Evolutionary conservation across 176 grass and related monocot genomes (phyloP).

Genomic region (Zoysia japonica): DNA sequence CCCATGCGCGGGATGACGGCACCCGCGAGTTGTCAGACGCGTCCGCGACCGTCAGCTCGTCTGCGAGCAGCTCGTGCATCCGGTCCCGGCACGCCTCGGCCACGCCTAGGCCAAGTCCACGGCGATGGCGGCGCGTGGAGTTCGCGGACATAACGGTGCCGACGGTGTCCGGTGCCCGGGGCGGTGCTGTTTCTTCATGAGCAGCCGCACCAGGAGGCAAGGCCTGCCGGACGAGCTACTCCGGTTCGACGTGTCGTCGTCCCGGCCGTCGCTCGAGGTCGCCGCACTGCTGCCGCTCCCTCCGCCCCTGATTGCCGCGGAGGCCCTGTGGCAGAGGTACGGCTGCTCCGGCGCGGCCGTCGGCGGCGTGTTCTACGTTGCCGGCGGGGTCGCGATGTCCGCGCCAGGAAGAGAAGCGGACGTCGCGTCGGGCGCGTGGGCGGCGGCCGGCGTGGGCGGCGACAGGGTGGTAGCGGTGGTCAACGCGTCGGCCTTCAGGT

Average conservation of each 20-base stretch:
- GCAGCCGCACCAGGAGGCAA: too few relatives aligned
- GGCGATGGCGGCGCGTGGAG: too few relatives aligned
- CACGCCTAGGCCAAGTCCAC: too few relatives aligned
- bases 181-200: too few relatives aligned
- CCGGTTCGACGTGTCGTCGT: background rate
- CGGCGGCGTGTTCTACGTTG: slow-evolving; percentile 75
- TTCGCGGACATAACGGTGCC: too few relatives aligned
- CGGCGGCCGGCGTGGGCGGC: slow-evolving; percentile 57
- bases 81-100: too few relatives aligned
- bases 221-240: slow-evolving; percentile 24
- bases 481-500: slow-evolving; percentile 51
- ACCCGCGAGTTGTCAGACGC: too few relatives aligned
- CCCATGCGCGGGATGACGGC: too few relatives aligned
- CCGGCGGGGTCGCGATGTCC: slow-evolving; percentile 60
- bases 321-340: slow-evolving; percentile 69
- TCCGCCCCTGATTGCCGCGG: slow-evolving; percentile 15
- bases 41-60: too few relatives aligned
- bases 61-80: too few relatives aligned
- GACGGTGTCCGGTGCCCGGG: too few relatives aligned
- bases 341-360: slow-evolving; percentile 65
- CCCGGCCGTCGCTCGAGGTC: background rate
- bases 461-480: slow-evolving; percentile 62
- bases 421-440: slow-evolving; percentile 57
- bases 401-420: slow-evolving; percentile 50
- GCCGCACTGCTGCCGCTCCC: slow-evolving; percentile 40